Base-by-base conservation (phyloP, 2,329 filamentous ascomycete genomes). In the Diaporthe australafricana region DNA sequence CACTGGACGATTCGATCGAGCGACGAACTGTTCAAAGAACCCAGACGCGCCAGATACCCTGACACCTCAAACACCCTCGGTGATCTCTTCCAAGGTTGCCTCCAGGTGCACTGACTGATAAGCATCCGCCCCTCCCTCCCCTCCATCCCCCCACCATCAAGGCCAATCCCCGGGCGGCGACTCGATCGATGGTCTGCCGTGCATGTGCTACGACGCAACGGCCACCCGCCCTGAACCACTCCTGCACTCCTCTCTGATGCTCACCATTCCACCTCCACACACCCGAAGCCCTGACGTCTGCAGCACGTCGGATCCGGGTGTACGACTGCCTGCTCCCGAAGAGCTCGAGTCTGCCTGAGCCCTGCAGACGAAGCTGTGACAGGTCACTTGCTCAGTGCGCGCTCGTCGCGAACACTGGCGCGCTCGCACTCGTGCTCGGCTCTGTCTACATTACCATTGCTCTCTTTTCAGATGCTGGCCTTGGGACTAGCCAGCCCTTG, bases 281-380 rank as follows among this genome's bases (percentile, higher is more conserved):
- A 6, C 57, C 40, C 42, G 11, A 2, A n/a, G 42, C n/a, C 42
- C 27, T 68, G 50, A 45, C 65, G 55, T 53, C 38, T 45, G 50
- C 48, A 56, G 35, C 6, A 55, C 25, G 3, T 68, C 48, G 35
- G 35, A 55, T 22, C 50, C 50, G 65, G 65, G 47, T 45, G 32
- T 35, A 20, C 30, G 27, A 55, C 9, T 48, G 22, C 52, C 38
- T 55, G 38, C 38, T 45, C 63, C 63, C 47, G 45, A 25, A 9
- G 27, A 16, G 12, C 17, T 30, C 20, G 40, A 40, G 20, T 17
- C 42, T 47, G 60, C 20, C 45, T 50, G n/a, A 25, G 38, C n/a
- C 38, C 60, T 65, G 60, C 30, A 50, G 27, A n/a, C 45, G 60
- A n/a, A 65, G 48, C 35, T 30, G 35, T 67, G 63, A 67, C 27